Base-by-base conservation (phyloP, 2,329 filamentous ascomycete species). In the Podosphaera xanthii region DNA sequence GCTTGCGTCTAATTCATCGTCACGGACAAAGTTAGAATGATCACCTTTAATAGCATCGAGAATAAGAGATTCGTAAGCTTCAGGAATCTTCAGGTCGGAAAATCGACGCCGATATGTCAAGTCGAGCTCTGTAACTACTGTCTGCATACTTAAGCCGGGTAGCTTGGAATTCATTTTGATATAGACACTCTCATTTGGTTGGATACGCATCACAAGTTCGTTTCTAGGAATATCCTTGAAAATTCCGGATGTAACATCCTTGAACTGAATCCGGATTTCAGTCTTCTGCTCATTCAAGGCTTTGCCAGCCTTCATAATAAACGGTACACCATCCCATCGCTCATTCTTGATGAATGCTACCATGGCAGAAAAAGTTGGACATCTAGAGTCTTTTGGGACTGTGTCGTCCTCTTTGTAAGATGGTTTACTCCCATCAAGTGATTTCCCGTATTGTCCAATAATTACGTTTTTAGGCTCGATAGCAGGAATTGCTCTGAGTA, bases 91-190 rank as follows among this genome's bases (percentile, higher is more conserved):
- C 60, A 98, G 81, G 73, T 98, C 92, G 22, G 92, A 97, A 82
- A 98, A 98, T 66, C 94, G 86, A 72, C 92, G 84, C 71, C 94
- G 83, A 78, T 98, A 98, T 64, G 94, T 98, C 66, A 98, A 81
- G 70, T 98, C 92, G 61, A 98, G 86, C 76, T 98, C 92, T 61
- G 92, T 98, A 67, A 96, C 87, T 46, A 97, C 92, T 10, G 92
- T 98, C 78, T 98, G 92, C 90, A 97, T 98, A 77, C 89, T 97
- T 68, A 98, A 78, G 68, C 92, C 92, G 30, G 92, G 94, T 61
- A 98, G 79, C 79, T 98, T 98, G 36, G 91, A 97, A 84, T 98
- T 98, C 92, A 98, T 98, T 83, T 98, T 98, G 74, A 97, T 94
- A 76, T 98, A 98, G 65, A 98, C 90, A 71, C 87, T 94, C 79